Conservation (phyloP, 306 rosid genomes). For the Cercis canadensis region DNA sequence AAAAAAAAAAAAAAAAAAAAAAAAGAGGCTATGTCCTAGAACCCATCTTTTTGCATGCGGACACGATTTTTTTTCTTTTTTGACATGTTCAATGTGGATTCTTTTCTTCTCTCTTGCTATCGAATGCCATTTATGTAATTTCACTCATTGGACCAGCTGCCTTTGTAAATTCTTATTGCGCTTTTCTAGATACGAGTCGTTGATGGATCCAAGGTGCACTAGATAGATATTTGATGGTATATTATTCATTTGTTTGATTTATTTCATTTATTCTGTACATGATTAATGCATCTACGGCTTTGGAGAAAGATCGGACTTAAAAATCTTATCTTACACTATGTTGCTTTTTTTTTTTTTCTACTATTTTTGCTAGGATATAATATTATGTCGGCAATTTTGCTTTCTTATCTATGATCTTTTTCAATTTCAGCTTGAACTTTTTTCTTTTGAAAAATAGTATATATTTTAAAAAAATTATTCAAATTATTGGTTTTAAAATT, state of each 20-base stretch:
- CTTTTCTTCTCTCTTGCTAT: not conserved
- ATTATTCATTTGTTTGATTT: not conserved
- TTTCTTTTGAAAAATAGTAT: too few species aligned
- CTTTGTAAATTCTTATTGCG: slow-evolving; percentile 27
- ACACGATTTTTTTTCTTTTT: too few species aligned
- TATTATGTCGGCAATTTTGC: too few species aligned
- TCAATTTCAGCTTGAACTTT: too few species aligned
- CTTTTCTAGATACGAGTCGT: slow-evolving; percentile 38
- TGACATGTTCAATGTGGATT: too few species aligned
- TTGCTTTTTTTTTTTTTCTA: not conserved
- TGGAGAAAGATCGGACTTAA: not conserved
- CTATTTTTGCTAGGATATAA: not conserved
- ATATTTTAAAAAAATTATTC: too few species aligned
- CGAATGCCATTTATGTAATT: slow-evolving; percentile 38
- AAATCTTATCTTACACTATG: slow-evolving; percentile 26
- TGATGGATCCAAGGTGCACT: slow-evolving; percentile 48
- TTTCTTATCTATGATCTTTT: too few species aligned
- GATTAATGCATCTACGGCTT: slow-evolving; percentile 27
- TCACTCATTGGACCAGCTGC: not conserved
- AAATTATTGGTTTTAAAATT: too few species aligned
- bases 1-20: too few species aligned
- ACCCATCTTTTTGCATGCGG: too few species aligned
- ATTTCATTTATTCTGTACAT: not conserved
- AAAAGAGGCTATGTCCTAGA: too few species aligned
- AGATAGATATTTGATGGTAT: not conserved